Conservation (phyloP, 257 asterid species). For the Nicotiana otophora region DNA sequence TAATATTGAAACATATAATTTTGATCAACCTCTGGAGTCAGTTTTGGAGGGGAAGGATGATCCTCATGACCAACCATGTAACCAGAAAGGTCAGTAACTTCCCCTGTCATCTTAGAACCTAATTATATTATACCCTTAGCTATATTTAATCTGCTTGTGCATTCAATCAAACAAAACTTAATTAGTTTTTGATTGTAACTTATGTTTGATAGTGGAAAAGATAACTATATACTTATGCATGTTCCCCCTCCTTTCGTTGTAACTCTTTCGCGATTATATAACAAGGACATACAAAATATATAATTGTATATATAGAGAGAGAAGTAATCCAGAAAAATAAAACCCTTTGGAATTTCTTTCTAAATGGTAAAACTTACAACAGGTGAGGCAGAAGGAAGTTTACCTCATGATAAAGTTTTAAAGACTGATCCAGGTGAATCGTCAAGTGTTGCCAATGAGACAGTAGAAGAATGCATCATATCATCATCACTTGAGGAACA, state of each 20-base stretch:
- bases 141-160: neutral
- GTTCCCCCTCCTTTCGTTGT: no score
- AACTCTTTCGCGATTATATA: no score
- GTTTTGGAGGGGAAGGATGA: conserved; percentile 23
- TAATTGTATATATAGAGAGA: neutral
- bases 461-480: conserved; percentile 21
- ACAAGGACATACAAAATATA: no score
- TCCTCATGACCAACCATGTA: conserved; percentile 23
- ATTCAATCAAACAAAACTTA: neutral
- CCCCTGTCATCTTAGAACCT: neutral
- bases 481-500: conserved; percentile 5
- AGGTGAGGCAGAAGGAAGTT: conserved; percentile 24
- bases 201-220: neutral
- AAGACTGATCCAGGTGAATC: conserved; percentile 13
- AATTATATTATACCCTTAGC: neutral
- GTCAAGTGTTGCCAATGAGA: conserved; percentile 10
- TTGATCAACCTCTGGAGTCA: conserved; percentile 12
- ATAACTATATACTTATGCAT: no score
- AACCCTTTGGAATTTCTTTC: neutral
- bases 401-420: neutral
- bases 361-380: conserved; percentile 11
- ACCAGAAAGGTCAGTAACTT: conserved; percentile 30
- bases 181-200: neutral
- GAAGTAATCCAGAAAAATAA: neutral
- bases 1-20: conserved; percentile 13